Evolutionary conservation across 306 rosid genomes (phyloP).

Genomic region (Abrus precatorius): DNA sequence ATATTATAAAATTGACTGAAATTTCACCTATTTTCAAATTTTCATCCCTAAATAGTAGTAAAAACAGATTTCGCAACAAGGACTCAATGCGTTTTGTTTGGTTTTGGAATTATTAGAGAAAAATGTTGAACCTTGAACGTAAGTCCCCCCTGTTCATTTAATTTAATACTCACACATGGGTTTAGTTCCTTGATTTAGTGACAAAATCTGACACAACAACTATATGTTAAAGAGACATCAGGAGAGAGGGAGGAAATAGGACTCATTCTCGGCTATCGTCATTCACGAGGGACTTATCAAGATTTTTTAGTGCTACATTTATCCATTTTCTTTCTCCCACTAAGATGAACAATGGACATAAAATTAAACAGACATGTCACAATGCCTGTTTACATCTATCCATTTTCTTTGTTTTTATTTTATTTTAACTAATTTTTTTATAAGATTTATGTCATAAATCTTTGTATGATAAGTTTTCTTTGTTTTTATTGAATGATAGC

Average conservation of each 20-base stretch:
- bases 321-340: background rate
- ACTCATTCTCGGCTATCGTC: background rate
- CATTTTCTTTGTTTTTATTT: too few relatives aligned
- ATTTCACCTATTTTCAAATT: too few relatives aligned
- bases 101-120: slow-evolving; percentile 27
- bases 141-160: slow-evolving; percentile 22
- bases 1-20: too few relatives aligned
- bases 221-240: slow-evolving; percentile 33
- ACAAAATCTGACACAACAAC: slow-evolving; percentile 47
- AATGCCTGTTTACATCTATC: too few relatives aligned
- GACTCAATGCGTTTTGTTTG: slow-evolving; percentile 9
- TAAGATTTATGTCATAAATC: too few relatives aligned
- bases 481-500: too few relatives aligned
- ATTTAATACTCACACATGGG: slow-evolving; percentile 37
- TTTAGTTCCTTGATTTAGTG: slow-evolving; percentile 47
- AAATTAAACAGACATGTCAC: background rate
- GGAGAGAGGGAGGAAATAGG: background rate
- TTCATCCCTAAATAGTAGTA: too few relatives aligned
- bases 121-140: background rate
- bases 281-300: background rate
- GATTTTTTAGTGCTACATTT: background rate
- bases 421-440: too few relatives aligned
- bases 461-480: too few relatives aligned
- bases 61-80: background rate
- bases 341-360: background rate